Evolutionary conservation across 1,284 basidiomycete species (phyloP), one percentile per base, ranked within the genome.

Genomic region (Sphagnurus paluster): DNA sequence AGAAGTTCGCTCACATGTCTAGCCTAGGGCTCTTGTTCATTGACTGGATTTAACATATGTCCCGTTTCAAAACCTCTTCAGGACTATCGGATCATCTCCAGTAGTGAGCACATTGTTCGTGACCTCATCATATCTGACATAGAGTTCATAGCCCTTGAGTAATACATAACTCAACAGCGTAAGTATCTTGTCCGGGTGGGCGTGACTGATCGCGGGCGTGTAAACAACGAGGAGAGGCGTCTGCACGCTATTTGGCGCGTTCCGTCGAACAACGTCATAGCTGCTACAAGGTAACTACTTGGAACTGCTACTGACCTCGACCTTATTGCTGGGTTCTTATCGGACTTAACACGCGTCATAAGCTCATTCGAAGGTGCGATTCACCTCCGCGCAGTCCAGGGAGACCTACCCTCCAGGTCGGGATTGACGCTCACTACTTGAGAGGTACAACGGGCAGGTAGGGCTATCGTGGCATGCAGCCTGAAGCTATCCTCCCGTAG

Each of bases 361-460:
- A 26, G 28, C 39, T 41, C 25, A 30, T 17, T 11, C 32, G 43
- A 28, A 23, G 21, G 29, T 14, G n/a, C 5, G 29, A 24, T 20
- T 33, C 38, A 34, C 42, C 33, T 48, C 54, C 52, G 54, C 48
- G 54, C 30, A 38, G 41, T 53, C 51, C 54, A 53, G 29, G 50
- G 53, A 44, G 19, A 34, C 28, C 5, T 20, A 20, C 20, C 19
- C 41, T 30, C 44, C 30, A 8, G 13, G 13, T 32, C 9, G 36
- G n/a, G 19, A 8, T 14, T 23, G n/a, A 16, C 7, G 14, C 17
- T 14, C 32, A 42, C 34, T 39, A 29, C 33, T 11, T 37, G 26
- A 23, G 16, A 25, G 36, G 41, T 28, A 16, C 13, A 14, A 8
- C 7, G 30, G 30, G 30, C 30, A 14, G n/a, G n/a, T 33, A 26